Evolutionary conservation across 1,139 yeast genomes (phyloP), one percentile per base, ranked within the genome.

Genomic region (Protomyces arabidopsidicola): DNA sequence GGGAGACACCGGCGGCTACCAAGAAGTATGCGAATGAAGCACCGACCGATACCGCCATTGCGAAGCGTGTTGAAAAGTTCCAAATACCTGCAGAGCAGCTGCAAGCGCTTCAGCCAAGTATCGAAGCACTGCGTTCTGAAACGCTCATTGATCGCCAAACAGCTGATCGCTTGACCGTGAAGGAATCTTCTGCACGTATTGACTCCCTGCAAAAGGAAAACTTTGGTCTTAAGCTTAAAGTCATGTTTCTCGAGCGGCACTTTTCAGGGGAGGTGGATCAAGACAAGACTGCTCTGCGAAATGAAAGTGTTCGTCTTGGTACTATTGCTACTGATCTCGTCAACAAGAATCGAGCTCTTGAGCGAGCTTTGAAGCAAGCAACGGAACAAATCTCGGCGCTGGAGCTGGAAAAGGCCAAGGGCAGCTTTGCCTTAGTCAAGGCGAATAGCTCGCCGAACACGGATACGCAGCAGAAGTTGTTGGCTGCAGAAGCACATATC

Each of bases 71-170:
- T n/a, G 62, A 58, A 42, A 58, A 51, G 35, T 58, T 58, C 14
- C 62, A 58, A 39, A 52, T 58, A n/a, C 62, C 62, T 16, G 56
- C 62, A n/a, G 62, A 58, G 53, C 62, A 50, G 20, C 36, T 58
- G n/a, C 51, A 55, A 14, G 62, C 62, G 9, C 22, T 58, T 10
- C 62, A 52, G 36, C 62, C 62, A 12, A 55, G 34, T 16, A 58
- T 58, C 14, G 56, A 48, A 27, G 62, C 62, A 3, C 42, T 58
- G 52, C 52, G 53, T 6, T 27, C 53, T n/a, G 51, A 52, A 34
- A 42, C 48, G 1, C 14, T 42, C 24, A 42, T 16, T 8, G 14
- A 42, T 12, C 45, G 53, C n/a, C 27, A 39, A 50, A 52, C 52
- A 12, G 42, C 62, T 5, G 62, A 58, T 20, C 42, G 45, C 18